Percentiles rank a stretch among this genome's conserved stretches.
Conservation (phyloP, 371 early-diverging fungal species). For the Mucor irregularis region DNA sequence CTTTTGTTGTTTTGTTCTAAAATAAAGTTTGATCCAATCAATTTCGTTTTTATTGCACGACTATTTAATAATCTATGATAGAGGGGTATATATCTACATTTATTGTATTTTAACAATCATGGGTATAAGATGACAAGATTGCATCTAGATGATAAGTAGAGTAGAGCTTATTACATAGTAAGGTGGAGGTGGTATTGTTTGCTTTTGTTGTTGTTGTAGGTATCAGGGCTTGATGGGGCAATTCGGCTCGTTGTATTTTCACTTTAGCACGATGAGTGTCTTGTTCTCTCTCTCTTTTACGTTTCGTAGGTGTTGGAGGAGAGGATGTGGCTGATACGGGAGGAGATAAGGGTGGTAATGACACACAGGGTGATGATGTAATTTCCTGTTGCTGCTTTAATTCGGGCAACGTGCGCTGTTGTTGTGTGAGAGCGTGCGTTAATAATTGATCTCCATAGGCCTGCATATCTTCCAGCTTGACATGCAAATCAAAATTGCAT, state of each 20-base stretch:
- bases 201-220: background rate
- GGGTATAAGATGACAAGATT: constrained; percentile 10
- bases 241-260: constrained; percentile 1
- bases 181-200: too few relatives aligned
- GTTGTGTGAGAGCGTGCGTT: constrained; percentile 22
- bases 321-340: background rate
- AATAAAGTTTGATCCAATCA: background rate
- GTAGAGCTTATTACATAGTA: background rate
- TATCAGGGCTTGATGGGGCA: constrained; percentile 1
- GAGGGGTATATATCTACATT: constrained; percentile 1
- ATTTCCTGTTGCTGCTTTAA: background rate
- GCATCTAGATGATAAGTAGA: constrained; percentile 7
- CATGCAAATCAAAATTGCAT: constrained; percentile 80
- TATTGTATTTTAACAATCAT: constrained; percentile 3
- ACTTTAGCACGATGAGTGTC: background rate
- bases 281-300: constrained; percentile 1
- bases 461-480: constrained; percentile 69
- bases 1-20: too few relatives aligned
- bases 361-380: background rate
- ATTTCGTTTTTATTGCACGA: background rate
- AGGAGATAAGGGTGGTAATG: constrained; percentile 4
- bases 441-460: constrained; percentile 65
- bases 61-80: too few relatives aligned
- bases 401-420: background rate
- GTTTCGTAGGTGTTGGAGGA: background rate